These are phyloP conservation scores for Geosmithia flava DNA, from an alignment of 2,329 filamentous ascomycete genomes.

Conservation along the genomic window DNA sequence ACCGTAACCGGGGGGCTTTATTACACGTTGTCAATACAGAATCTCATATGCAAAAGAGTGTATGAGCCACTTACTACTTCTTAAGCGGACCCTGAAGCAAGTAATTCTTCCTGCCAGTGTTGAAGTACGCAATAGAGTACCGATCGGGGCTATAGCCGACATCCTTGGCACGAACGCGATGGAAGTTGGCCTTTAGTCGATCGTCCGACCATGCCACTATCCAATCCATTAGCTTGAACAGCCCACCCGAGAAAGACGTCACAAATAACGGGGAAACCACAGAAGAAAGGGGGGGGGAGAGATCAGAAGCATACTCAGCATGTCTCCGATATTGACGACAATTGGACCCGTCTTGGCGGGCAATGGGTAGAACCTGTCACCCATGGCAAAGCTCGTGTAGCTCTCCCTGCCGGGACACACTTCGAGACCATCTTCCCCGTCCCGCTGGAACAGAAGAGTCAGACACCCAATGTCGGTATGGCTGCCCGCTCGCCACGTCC, in stretches of 20 bases:
- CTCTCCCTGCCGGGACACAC: slow-evolving; percentile 39
- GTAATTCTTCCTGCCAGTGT: slow-evolving; percentile 34
- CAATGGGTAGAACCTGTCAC: slow-evolving; percentile 38
- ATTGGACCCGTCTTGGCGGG: slow-evolving; percentile 28
- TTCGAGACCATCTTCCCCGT: slow-evolving; percentile 36
- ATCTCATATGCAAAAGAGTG: not conserved
- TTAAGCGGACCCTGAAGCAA: slow-evolving; percentile 35
- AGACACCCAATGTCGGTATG: slow-evolving; percentile 40
- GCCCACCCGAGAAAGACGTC: slow-evolving; percentile 35
- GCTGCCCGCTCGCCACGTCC: slow-evolving; percentile 33
- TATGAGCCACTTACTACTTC: slow-evolving; percentile 26
- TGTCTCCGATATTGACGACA: slow-evolving; percentile 14
- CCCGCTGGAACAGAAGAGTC: slow-evolving; percentile 37
- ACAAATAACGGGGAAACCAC: too few relatives aligned
- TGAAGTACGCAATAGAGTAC: slow-evolving; percentile 27
- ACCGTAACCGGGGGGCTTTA: not conserved
- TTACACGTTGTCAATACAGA: not conserved
- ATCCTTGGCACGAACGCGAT: slow-evolving; percentile 24
- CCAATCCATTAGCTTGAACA: too few relatives aligned
- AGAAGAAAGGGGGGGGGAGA: too few relatives aligned
- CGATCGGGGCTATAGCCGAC: slow-evolving; percentile 4
- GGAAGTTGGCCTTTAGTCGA: slow-evolving; percentile 42
- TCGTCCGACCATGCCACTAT: slow-evolving; percentile 44
- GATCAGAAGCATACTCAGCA: slow-evolving; percentile 21
- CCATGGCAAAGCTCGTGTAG: slow-evolving; percentile 33